phyloP scores from a whole-genome alignment of 805 yeast genomes.

The Kodamaea neixiangensis region DNA sequence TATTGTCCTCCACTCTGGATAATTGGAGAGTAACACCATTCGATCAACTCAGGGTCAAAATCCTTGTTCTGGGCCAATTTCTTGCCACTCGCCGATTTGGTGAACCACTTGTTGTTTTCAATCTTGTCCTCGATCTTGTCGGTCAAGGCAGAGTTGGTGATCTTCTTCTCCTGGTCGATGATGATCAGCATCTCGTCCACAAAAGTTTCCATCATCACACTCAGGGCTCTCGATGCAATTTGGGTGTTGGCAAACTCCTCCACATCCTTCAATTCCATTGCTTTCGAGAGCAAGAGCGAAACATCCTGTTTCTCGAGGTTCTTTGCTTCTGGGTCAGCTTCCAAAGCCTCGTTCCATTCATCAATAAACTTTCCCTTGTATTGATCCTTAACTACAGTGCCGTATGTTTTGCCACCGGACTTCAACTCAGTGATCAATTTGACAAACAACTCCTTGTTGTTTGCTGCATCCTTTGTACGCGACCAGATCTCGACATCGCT shows the following conservation, averaged over 20 bases:
- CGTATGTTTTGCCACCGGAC: constrained; percentile 48
- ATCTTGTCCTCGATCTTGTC: constrained; percentile 79
- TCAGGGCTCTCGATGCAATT: constrained; percentile 75
- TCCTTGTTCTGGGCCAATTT: constrained; percentile 54
- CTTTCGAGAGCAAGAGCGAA: constrained; percentile 48
- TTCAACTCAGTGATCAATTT: constrained; percentile 54
- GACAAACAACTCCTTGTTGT: constrained; percentile 65
- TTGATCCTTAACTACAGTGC: constrained; percentile 71
- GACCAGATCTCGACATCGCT: constrained; percentile 59
- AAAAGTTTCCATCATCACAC: constrained; percentile 76
- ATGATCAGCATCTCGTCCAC: constrained; percentile 84
- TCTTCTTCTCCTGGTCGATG: constrained; percentile 82
- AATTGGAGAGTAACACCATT: constrained; percentile 93
- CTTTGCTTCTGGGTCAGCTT: constrained; percentile 3
- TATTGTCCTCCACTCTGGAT: constrained; percentile 85
- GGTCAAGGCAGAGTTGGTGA: constrained; percentile 70
- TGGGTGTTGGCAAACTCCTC: constrained; percentile 67
- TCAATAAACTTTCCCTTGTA: constrained; percentile 81
- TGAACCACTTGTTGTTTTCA: constrained; percentile 70
- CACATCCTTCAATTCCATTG: constrained; percentile 76
- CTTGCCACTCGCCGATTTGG: constrained; percentile 51
- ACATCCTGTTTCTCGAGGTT: constrained; percentile 18
- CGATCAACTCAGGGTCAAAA: constrained; percentile 74
- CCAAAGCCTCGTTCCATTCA: constrained; percentile 64
- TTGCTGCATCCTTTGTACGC: constrained; percentile 79